These are phyloP conservation scores for Capsicum pubescens DNA, from an alignment of 257 asterid species.

Conservation along the genomic window DNA sequence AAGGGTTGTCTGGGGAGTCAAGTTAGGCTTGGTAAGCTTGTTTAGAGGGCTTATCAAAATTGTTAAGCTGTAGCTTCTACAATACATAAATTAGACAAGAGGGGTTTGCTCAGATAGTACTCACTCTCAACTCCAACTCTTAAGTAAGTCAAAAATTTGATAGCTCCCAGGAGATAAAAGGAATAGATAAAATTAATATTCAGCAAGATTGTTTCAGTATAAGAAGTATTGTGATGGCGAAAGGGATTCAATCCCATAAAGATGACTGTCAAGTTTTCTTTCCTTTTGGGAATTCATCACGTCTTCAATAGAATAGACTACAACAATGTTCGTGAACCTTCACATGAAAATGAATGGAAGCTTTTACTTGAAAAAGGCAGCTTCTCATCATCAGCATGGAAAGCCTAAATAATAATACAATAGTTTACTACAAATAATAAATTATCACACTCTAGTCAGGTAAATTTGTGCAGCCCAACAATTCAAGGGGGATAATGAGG, in stretches of 20 bases:
- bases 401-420: conserved; percentile 32
- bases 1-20: too few species aligned
- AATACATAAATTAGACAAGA: too few species aligned
- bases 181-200: too few species aligned
- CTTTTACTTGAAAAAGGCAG: conserved; percentile 34
- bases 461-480: conserved; percentile 48
- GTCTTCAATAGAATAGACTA: not conserved
- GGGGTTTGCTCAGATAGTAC: too few species aligned
- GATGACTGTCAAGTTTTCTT: not conserved
- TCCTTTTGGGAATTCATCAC: not conserved
- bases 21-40: too few species aligned
- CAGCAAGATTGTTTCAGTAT: not conserved
- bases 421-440: not conserved
- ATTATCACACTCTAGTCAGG: conserved; percentile 36
- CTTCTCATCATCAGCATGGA: conserved; percentile 35
- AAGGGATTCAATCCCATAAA: not conserved
- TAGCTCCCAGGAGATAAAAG: too few species aligned
- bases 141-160: too few species aligned
- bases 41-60: too few species aligned
- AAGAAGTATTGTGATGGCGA: not conserved
- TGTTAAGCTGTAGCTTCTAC: too few species aligned
- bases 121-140: too few species aligned
- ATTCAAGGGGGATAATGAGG: conserved; percentile 34
- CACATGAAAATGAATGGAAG: conserved; percentile 24
- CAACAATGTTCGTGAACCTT: not conserved